These are phyloP conservation scores for Hippophae rhamnoides DNA, from an alignment of 306 rosid species.

Conservation along the genomic window DNA sequence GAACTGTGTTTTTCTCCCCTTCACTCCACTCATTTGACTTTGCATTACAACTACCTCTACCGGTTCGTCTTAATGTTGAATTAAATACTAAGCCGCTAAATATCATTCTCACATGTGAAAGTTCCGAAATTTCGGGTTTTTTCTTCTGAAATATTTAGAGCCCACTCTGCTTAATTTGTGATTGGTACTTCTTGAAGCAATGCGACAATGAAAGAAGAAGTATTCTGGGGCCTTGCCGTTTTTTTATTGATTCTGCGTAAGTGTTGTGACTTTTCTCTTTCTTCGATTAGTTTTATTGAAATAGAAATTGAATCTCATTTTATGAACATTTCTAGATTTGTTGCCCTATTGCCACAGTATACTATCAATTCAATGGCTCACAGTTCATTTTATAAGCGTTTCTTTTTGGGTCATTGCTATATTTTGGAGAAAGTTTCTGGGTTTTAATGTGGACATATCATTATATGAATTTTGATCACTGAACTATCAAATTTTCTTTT, in stretches of 20 bases:
- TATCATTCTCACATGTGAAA: not conserved
- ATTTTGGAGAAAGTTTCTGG: not conserved
- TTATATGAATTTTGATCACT: not conserved
- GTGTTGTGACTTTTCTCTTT: slow-evolving; percentile 16
- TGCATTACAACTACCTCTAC: not conserved
- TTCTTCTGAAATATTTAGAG: slow-evolving; percentile 12
- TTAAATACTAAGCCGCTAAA: not conserved
- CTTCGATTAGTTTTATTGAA: not conserved
- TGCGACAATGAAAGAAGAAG: slow-evolving; percentile 30
- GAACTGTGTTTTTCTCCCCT: too few relatives aligned
- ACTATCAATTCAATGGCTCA: not conserved
- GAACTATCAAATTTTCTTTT: not conserved
- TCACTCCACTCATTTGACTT: slow-evolving; percentile 9
- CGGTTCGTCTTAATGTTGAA: not conserved
- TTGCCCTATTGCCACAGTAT: not conserved
- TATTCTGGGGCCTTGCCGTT: slow-evolving; percentile 18
- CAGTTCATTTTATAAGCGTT: not conserved
- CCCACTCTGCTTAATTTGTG: slow-evolving; percentile 4
- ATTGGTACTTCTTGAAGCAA: slow-evolving; percentile 6
- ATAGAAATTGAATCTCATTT: slow-evolving; percentile 1
- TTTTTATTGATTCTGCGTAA: slow-evolving; percentile 30
- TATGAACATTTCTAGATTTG: not conserved
- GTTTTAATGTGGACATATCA: slow-evolving; percentile 3
- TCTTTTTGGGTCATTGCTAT: not conserved
- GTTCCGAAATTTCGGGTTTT: not conserved